Conservation (phyloP, 2,329 filamentous ascomycete species). For the Mariannaea elegans region DNA sequence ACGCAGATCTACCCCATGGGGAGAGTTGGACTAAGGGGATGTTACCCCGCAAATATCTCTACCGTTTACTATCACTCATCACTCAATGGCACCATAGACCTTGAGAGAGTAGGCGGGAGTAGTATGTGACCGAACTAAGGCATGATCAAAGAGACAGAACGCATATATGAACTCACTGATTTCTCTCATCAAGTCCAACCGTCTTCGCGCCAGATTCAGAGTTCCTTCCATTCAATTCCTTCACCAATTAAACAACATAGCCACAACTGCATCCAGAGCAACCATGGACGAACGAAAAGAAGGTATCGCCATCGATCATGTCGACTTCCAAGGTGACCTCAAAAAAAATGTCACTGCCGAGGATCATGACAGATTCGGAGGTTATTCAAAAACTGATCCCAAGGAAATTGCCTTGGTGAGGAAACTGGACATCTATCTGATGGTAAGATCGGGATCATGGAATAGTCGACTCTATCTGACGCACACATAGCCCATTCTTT, state of each 20-base stretch:
- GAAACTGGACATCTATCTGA: conserved; percentile 19
- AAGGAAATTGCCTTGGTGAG: conserved; percentile 20
- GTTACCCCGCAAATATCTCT: not conserved
- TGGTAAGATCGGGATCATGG: not conserved
- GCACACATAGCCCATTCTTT: conserved; percentile 43
- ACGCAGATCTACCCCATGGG: conserved; percentile 14
- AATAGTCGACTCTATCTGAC: not conserved
- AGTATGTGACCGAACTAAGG: not conserved
- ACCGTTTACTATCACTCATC: not conserved
- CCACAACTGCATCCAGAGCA: not conserved
- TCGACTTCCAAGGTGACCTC: conserved; percentile 1
- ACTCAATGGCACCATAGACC: no score
- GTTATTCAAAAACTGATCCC: conserved; percentile 31
- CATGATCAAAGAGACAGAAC: not conserved
- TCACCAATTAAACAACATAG: not conserved
- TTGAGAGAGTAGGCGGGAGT: not conserved
- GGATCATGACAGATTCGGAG: conserved; percentile 32
- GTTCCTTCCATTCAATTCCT: not conserved
- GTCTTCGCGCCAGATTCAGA: not conserved
- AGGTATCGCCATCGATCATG: not conserved
- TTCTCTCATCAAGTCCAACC: not conserved
- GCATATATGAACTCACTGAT: not conserved
- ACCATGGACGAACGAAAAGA: not conserved
- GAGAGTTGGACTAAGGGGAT: not conserved
- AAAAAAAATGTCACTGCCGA: not conserved